These are phyloP conservation scores for Catharanthus roseus DNA, from an alignment of 257 asterid species.

Conservation along the genomic window DNA sequence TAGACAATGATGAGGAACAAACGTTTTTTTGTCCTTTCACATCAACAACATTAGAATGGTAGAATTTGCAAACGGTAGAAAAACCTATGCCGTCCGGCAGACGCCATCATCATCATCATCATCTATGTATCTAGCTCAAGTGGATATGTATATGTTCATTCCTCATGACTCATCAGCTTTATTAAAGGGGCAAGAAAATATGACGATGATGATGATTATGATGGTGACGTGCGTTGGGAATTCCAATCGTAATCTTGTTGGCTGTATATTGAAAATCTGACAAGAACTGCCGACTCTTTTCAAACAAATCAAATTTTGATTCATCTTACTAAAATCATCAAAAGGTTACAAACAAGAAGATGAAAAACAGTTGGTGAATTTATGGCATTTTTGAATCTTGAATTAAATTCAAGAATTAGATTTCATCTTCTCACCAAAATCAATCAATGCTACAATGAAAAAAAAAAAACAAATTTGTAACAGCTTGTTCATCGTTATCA, in stretches of 20 bases:
- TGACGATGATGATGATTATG: constrained; percentile 36
- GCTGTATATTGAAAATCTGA: constrained; percentile 1
- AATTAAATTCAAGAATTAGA: no score
- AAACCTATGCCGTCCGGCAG: constrained; percentile 17
- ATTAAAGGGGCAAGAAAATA: constrained; percentile 6
- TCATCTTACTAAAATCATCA: no score
- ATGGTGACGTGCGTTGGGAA: constrained; percentile 27
- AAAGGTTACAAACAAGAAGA: no score
- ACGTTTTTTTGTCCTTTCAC: neutral
- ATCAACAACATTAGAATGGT: neutral
- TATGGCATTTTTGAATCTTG: no score
- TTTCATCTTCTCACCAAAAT: no score
- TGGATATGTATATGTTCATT: constrained; percentile 9
- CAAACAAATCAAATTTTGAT: neutral
- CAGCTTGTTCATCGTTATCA: neutral
- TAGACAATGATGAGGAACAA: neutral
- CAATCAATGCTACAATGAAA: neutral
- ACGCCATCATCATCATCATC: constrained; percentile 23
- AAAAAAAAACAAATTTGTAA: neutral
- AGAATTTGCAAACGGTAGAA: neutral
- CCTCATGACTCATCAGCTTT: neutral
- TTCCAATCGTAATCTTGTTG: neutral
- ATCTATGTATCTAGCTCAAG: no score
- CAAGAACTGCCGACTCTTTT: neutral
- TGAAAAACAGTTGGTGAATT: no score